Conservation (phyloP, 345 rosid species). For the Cardiospermum halicacabum region DNA sequence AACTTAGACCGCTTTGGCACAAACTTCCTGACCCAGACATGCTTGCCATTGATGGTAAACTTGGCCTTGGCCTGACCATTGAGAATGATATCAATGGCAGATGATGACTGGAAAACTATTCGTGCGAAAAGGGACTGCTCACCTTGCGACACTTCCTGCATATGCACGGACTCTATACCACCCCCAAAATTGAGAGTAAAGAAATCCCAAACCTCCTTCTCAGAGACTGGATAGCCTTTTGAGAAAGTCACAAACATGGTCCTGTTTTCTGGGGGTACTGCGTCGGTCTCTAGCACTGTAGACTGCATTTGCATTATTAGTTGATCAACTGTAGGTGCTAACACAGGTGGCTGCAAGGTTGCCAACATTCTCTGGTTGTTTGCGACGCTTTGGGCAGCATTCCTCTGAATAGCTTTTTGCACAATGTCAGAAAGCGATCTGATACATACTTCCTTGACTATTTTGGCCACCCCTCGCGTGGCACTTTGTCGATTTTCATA, state of each 20-base stretch:
- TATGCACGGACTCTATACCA: slow-evolving; percentile 42
- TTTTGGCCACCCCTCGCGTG: slow-evolving; percentile 20
- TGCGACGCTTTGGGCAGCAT: slow-evolving; percentile 12
- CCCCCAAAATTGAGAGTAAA: slow-evolving; percentile 34
- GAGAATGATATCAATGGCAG: slow-evolving; percentile 28
- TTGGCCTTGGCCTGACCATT: slow-evolving; percentile 32
- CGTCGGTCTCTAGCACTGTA: background rate
- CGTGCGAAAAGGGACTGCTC: slow-evolving; percentile 52
- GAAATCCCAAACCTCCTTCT: slow-evolving; percentile 46
- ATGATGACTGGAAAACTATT: slow-evolving; percentile 27
- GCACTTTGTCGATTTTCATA: slow-evolving; percentile 19
- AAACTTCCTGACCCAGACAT: slow-evolving; percentile 61
- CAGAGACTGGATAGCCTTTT: slow-evolving; percentile 49
- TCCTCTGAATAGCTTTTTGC: slow-evolving; percentile 28
- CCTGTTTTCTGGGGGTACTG: slow-evolving; percentile 37
- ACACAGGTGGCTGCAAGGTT: background rate
- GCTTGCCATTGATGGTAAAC: slow-evolving; percentile 63
- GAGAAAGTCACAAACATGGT: slow-evolving; percentile 68
- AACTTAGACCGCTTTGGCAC: slow-evolving; percentile 30
- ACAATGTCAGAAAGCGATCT: slow-evolving; percentile 37
- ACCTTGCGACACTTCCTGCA: slow-evolving; percentile 41
- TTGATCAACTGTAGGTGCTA: background rate
- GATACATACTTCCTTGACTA: slow-evolving; percentile 29
- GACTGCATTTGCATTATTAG: background rate
- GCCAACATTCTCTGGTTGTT: slow-evolving; percentile 9